These are phyloP conservation scores for Claviceps pusilla DNA, from an alignment of 2,329 filamentous ascomycete genomes.

Conservation along the genomic window DNA sequence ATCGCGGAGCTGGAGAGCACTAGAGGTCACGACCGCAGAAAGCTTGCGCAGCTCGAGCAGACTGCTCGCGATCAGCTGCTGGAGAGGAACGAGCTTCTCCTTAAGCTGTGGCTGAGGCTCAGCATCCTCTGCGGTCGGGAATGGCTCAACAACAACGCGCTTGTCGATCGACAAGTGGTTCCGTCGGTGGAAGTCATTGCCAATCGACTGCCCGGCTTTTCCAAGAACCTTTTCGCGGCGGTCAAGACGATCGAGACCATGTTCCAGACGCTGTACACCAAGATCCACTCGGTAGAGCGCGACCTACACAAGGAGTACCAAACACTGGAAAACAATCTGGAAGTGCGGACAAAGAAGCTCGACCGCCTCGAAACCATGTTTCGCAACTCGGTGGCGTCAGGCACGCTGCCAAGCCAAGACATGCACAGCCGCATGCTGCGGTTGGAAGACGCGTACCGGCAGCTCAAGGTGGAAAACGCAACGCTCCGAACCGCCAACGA, in stretches of 20 bases:
- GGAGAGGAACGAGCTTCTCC: constrained; percentile 77
- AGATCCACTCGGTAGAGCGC: constrained; percentile 73
- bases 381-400: constrained; percentile 44
- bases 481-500: constrained; percentile 52
- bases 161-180: constrained; percentile 72
- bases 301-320: constrained; percentile 88
- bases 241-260: constrained; percentile 77
- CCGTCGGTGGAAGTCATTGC: constrained; percentile 75
- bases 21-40: constrained; percentile 62
- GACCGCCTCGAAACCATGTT: constrained; percentile 74
- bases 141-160: constrained; percentile 78
- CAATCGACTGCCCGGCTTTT: constrained; percentile 74
- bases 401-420: constrained; percentile 27
- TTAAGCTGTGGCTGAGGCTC: constrained; percentile 80
- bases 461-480: constrained; percentile 50
- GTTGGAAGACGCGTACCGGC: constrained; percentile 45
- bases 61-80: constrained; percentile 73
- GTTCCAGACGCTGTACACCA: constrained; percentile 59
- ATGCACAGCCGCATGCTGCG: constrained; percentile 33
- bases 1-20: constrained; percentile 76
- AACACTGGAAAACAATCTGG: constrained; percentile 64
- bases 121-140: constrained; percentile 76
- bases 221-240: constrained; percentile 73
- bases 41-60: constrained; percentile 59
- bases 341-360: constrained; percentile 66